Percentiles rank a stretch among this genome's conserved stretches.
These are phyloP conservation scores for Endocalyx cinctus DNA, from an alignment of 2,329 filamentous ascomycete species.

Conservation along the genomic window DNA sequence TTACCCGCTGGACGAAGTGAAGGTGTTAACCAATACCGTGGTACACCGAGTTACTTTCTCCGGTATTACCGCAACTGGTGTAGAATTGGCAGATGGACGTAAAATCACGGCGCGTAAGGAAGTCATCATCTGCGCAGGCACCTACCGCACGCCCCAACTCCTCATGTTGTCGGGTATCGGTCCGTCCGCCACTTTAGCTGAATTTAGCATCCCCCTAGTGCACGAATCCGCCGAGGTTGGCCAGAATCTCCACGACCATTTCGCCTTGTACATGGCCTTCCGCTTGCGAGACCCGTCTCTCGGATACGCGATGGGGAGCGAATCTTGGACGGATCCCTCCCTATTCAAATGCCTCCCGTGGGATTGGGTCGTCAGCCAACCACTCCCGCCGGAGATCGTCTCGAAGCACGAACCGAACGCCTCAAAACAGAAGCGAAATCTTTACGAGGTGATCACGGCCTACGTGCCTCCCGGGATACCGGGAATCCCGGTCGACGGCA, in stretches of 20 bases:
- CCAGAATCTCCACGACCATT: conserved; percentile 23
- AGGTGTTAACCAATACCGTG: conserved; percentile 14
- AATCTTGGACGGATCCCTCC: conserved; percentile 13
- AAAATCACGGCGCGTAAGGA: conserved; percentile 24
- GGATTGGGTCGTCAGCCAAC: conserved; percentile 18
- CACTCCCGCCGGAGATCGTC: conserved; percentile 12
- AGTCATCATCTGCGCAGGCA: conserved; percentile 27
- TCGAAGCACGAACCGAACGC: conserved; percentile 9
- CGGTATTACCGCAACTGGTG: conserved; percentile 33
- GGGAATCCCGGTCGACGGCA: conserved; percentile 16
- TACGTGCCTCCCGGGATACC: conserved; percentile 18
- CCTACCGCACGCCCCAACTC: conserved; percentile 27
- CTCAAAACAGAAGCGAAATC: conserved; percentile 8
- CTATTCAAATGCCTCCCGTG: conserved; percentile 18
- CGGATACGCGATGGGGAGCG: conserved; percentile 19
- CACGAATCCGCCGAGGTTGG: conserved; percentile 25
- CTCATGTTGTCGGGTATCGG: conserved; percentile 32
- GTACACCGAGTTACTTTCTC: conserved; percentile 12
- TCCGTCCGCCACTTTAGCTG: conserved; percentile 18
- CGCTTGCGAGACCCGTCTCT: conserved; percentile 19
- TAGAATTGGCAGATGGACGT: conserved; percentile 30
- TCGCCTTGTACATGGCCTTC: conserved; percentile 17
- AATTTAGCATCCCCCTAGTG: conserved; percentile 29
- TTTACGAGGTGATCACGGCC: conserved; percentile 16
- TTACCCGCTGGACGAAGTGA: conserved; percentile 14